These are phyloP conservation scores for Bipolaris oryzae DNA, from an alignment of 2,329 filamentous ascomycete species.

Conservation along the genomic window DNA sequence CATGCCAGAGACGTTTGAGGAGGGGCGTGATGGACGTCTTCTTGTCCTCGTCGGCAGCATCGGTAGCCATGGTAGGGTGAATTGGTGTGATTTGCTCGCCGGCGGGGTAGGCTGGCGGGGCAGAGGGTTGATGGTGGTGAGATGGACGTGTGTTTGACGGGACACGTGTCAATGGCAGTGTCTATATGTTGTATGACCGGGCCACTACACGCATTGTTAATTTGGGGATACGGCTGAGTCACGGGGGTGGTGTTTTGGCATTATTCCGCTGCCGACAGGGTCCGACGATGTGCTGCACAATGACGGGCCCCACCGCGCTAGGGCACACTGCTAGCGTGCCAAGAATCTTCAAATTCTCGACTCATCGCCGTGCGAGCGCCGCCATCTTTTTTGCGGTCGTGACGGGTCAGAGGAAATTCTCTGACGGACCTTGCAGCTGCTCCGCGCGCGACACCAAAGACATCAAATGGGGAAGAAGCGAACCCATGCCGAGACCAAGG, in stretches of 20 bases:
- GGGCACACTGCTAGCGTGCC: slow-evolving; percentile 26
- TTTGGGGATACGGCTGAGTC: slow-evolving; percentile 24
- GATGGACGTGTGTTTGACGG: neutral
- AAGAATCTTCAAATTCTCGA: slow-evolving; percentile 26
- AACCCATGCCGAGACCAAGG: slow-evolving; percentile 49
- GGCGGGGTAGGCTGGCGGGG: slow-evolving; percentile 20
- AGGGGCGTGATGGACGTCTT: slow-evolving; percentile 69
- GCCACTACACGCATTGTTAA: neutral
- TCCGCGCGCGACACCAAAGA: slow-evolving; percentile 32
- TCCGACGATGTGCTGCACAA: slow-evolving; percentile 14
- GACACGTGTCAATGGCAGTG: neutral
- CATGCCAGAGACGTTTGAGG: slow-evolving; percentile 73
- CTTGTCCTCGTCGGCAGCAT: slow-evolving; percentile 27
- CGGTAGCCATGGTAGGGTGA: slow-evolving; percentile 34
- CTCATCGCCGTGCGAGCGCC: slow-evolving; percentile 19
- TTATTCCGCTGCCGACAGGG: slow-evolving; percentile 5
- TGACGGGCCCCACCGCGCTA: slow-evolving; percentile 22
- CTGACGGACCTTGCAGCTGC: slow-evolving; percentile 46
- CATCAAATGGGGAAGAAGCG: slow-evolving; percentile 51
- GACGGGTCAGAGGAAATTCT: slow-evolving; percentile 47
- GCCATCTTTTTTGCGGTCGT: slow-evolving; percentile 37
- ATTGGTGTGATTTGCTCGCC: slow-evolving; percentile 14
- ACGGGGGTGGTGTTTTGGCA: slow-evolving; percentile 12
- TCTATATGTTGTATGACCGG: too few relatives aligned
- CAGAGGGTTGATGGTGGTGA: slow-evolving; percentile 6